Evolutionary conservation across 257 asterid genomes (phyloP).

Genomic region (Solanum bulbocastanum): DNA sequence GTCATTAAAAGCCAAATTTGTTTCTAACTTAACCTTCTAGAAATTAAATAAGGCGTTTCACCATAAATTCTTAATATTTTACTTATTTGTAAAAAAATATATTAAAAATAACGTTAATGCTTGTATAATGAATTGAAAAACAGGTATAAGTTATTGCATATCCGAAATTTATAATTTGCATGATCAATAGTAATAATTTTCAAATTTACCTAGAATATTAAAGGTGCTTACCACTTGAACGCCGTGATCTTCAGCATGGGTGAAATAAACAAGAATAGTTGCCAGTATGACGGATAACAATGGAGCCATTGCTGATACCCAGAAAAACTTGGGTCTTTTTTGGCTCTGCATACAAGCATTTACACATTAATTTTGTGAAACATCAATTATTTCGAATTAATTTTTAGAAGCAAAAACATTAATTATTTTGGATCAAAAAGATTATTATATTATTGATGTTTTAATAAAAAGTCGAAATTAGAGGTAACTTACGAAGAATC

Average conservation of each 20-base stretch:
- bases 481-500: constrained; percentile 60
- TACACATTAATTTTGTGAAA: background rate
- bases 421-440: background rate
- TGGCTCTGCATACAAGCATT: constrained; percentile 56
- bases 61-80: background rate
- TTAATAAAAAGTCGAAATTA: background rate
- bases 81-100: background rate
- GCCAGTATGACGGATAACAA: constrained; percentile 71
- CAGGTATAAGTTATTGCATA: background rate
- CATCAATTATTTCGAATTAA: background rate
- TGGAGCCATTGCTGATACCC: constrained; percentile 98
- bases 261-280: constrained; percentile 62
- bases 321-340: constrained; percentile 54
- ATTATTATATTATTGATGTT: background rate
- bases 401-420: background rate
- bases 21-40: background rate
- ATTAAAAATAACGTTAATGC: background rate
- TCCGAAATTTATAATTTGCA: background rate
- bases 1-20: background rate
- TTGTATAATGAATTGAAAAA: background rate
- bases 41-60: background rate
- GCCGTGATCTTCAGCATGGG: constrained; percentile 88
- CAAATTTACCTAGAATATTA: background rate
- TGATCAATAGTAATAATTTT: no score
- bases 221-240: constrained; percentile 70